Percentiles rank a stretch among this genome's conserved stretches.
These are phyloP conservation scores for Zygoascus flipseniorum DNA, from an alignment of 805 yeast species.

Conservation along the genomic window DNA sequence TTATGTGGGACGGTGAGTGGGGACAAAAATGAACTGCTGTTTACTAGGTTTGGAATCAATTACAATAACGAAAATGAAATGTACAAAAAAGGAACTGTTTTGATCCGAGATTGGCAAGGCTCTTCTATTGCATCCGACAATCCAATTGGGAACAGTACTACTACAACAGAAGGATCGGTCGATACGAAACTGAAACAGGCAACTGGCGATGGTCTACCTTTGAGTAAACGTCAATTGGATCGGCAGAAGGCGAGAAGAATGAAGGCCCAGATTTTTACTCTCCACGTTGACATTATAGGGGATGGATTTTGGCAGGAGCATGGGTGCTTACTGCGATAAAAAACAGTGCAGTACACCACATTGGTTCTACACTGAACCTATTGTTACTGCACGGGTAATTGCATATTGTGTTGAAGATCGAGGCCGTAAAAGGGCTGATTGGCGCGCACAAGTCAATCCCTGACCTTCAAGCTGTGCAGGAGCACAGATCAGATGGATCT, in stretches of 20 bases:
- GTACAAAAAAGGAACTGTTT: conserved; percentile 72
- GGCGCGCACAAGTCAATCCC: too few relatives aligned
- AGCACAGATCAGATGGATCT: too few relatives aligned
- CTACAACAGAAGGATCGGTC: not conserved
- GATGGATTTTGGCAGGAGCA: conserved; percentile 54
- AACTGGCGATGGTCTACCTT: not conserved
- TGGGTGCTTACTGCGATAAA: conserved; percentile 26
- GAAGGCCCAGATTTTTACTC: conserved; percentile 34
- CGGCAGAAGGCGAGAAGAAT: conserved; percentile 39
- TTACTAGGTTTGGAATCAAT: conserved; percentile 68
- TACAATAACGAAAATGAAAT: conserved; percentile 88
- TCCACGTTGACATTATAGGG: conserved; percentile 56
- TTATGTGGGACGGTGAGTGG: conserved; percentile 67
- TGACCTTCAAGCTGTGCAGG: too few relatives aligned
- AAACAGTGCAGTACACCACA: too few relatives aligned
- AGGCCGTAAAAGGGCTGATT: too few relatives aligned
- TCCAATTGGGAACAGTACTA: not conserved
- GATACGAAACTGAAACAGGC: not conserved
- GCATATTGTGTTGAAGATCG: too few relatives aligned
- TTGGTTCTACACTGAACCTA: too few relatives aligned
- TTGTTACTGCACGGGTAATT: too few relatives aligned
- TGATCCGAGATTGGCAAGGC: conserved; percentile 39
- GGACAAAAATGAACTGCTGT: conserved; percentile 86
- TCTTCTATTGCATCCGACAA: not conserved
- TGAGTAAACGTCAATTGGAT: conserved; percentile 41